Evolutionary conservation across 2,329 filamentous ascomycete species (phyloP).

Genomic region (Colletotrichum sidae): DNA sequence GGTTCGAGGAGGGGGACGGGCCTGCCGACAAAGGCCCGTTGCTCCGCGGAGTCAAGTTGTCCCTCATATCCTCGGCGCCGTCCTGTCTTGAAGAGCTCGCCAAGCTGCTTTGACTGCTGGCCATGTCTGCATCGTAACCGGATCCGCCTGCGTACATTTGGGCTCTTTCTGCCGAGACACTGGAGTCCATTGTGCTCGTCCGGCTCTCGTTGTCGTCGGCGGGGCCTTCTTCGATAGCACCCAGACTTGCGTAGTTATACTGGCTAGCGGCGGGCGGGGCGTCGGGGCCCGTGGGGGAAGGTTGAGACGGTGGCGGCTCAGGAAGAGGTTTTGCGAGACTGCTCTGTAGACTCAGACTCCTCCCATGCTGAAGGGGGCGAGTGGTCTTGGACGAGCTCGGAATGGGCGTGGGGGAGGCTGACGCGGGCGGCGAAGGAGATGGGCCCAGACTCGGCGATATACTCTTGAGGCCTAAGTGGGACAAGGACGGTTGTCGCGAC

Average conservation of each 20-base stretch:
- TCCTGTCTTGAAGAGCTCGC: constrained; percentile 49
- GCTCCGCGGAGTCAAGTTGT: constrained; percentile 63
- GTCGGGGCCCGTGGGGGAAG: constrained; percentile 39
- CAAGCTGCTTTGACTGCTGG: constrained; percentile 40
- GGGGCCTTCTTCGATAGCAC: constrained; percentile 44
- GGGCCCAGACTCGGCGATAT: constrained; percentile 43
- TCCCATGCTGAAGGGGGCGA: constrained; percentile 58
- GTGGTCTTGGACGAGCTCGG: constrained; percentile 30
- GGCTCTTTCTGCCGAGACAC: constrained; percentile 44
- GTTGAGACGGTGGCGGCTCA: constrained; percentile 54
- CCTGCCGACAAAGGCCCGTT: constrained; percentile 67
- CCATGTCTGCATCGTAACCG: constrained; percentile 52
- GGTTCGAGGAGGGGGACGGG: constrained; percentile 65
- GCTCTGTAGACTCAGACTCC: constrained; percentile 65
- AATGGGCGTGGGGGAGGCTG: constrained; percentile 28
- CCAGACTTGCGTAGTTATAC: constrained; percentile 45
- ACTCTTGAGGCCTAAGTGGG: constrained; percentile 49
- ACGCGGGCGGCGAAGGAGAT: constrained; percentile 44
- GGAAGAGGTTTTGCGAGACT: constrained; percentile 70
- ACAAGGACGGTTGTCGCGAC: constrained; percentile 56
- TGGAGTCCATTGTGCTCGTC: constrained; percentile 63
- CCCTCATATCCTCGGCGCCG: constrained; percentile 55
- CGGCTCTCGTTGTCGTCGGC: constrained; percentile 55
- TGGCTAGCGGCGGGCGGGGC: constrained; percentile 47
- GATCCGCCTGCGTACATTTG: constrained; percentile 52